Conservation (phyloP, 495 filamentous ascomycete species). For the Umbilicaria muhlenbergii region DNA sequence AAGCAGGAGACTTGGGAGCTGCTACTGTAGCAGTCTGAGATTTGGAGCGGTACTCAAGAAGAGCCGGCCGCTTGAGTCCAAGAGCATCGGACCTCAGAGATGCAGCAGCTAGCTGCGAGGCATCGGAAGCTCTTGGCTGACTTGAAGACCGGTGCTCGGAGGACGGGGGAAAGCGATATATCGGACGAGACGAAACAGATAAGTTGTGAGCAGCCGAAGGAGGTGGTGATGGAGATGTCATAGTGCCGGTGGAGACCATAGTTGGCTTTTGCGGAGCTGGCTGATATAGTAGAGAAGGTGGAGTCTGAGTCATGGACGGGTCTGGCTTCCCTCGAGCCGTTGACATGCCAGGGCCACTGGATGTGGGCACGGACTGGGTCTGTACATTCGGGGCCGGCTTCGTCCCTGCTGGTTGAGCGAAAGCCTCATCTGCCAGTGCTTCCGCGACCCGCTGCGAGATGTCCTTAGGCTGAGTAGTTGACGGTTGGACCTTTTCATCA, state of each 20-base stretch:
- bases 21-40: constrained; percentile 32
- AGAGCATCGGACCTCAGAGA: constrained; percentile 11
- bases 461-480: constrained; percentile 33
- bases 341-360: constrained; percentile 2
- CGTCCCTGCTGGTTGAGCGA: constrained; percentile 31
- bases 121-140: constrained; percentile 25
- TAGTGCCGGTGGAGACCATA: constrained; percentile 90
- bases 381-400: background rate
- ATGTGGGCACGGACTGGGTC: constrained; percentile 11
- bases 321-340: constrained; percentile 13
- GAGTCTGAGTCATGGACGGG: constrained; percentile 24
- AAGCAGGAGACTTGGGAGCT: constrained; percentile 40
- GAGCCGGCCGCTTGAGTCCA: constrained; percentile 18
- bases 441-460: constrained; percentile 64
- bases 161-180: constrained; percentile 44
- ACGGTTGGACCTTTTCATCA: constrained; percentile 33
- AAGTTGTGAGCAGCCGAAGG: constrained; percentile 31
- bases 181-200: constrained; percentile 28
- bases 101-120: constrained; percentile 8
- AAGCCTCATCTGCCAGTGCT: constrained; percentile 80
- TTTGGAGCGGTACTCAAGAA: constrained; percentile 33
- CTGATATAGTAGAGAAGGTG: constrained; percentile 36
- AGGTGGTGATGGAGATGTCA: constrained; percentile 65
- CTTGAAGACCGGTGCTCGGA: constrained; percentile 41
- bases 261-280: constrained; percentile 40